Percentiles rank a stretch among this genome's conserved stretches.
Conservation (phyloP, 176 grass and related monocot species). For the sorghum (Sorghum bicolor) region DNA sequence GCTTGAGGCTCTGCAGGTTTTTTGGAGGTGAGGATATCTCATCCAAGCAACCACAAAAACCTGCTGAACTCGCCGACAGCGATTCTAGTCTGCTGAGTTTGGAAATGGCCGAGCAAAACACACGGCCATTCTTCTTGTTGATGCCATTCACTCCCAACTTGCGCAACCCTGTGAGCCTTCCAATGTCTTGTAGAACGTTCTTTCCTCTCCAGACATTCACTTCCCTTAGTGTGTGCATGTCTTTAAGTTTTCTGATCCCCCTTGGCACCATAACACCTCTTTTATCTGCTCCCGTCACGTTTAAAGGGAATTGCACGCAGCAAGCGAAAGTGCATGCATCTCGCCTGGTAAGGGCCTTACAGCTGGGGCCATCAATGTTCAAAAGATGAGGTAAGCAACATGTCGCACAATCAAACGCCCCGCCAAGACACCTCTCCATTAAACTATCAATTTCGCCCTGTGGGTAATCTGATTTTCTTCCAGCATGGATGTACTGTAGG, state of each 20-base stretch:
- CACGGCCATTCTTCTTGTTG: not conserved
- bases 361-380: fast-evolving
- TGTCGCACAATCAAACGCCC: not conserved
- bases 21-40: not conserved
- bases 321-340: not conserved
- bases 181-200: not conserved
- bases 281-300: fast-evolving
- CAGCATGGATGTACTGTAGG: not conserved
- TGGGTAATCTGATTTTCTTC: fast-evolving
- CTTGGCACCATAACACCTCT: not conserved
- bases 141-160: not conserved
- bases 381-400: not conserved
- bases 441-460: fast-evolving
- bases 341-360: not conserved
- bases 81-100: not conserved
- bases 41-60: not conserved
- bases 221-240: not conserved
- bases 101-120: not conserved
- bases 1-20: not conserved
- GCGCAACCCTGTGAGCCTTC: not conserved
- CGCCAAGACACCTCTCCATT: fast-evolving
- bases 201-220: not conserved
- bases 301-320: fast-evolving
- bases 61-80: not conserved
- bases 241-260: not conserved